These are phyloP conservation scores for Aspergillus costaricaensis DNA, from an alignment of 2,329 filamentous ascomycete genomes.

Conservation along the genomic window DNA sequence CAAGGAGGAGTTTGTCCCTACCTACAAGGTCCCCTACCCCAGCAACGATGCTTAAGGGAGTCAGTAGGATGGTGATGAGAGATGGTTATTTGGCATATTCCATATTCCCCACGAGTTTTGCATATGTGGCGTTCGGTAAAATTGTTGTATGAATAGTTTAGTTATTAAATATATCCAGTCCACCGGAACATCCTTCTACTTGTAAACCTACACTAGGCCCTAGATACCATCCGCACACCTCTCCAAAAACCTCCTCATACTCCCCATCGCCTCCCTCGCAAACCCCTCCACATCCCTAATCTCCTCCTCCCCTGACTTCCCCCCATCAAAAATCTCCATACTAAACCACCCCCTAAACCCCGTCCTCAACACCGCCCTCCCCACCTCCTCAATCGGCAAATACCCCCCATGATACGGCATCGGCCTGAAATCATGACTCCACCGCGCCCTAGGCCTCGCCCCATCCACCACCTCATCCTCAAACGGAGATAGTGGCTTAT, in stretches of 20 bases:
- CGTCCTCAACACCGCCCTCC: conserved; percentile 66
- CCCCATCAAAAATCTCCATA: conserved; percentile 68
- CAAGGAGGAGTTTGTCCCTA: conserved; percentile 73
- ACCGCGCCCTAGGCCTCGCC: conserved; percentile 62
- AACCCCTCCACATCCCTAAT: conserved; percentile 53
- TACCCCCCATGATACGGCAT: conserved; percentile 71
- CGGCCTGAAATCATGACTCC: conserved; percentile 72
- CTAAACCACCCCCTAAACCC: conserved; percentile 69
- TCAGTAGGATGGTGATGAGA: background rate
- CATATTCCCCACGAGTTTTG: background rate
- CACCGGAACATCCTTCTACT: background rate
- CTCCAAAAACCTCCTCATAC: conserved; percentile 49
- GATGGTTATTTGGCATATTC: background rate
- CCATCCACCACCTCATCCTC: conserved; percentile 55
- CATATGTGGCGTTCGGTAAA: background rate
- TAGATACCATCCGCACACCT: conserved; percentile 27
- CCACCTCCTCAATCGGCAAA: conserved; percentile 66
- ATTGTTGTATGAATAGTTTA: background rate
- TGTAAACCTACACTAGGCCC: background rate
- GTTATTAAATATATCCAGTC: background rate
- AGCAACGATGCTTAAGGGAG: conserved; percentile 57
- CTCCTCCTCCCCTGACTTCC: conserved; percentile 49
- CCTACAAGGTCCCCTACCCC: conserved; percentile 65
- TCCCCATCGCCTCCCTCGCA: conserved; percentile 55
- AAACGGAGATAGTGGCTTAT: conserved; percentile 62